Conservation (phyloP, 2,329 filamentous ascomycete genomes). For the Calonectria multiphialidica region DNA sequence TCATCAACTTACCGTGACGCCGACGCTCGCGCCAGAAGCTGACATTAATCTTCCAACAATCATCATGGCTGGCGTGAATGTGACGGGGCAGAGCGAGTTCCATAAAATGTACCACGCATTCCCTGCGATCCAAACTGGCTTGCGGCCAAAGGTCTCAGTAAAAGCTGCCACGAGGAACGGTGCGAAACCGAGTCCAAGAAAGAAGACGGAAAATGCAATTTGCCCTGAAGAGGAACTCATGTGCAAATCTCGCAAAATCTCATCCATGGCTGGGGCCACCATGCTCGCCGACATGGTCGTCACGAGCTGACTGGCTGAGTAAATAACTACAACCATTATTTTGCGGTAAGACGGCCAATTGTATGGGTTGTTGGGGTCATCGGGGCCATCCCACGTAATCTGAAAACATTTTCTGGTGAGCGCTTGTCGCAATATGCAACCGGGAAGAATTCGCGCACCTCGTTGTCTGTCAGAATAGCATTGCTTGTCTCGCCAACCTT, state of each 20-base stretch:
- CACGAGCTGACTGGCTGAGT: constrained; percentile 49
- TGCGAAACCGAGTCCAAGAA: constrained; percentile 50
- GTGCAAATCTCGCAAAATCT: constrained; percentile 47
- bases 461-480: background rate
- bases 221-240: constrained; percentile 41
- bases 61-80: constrained; percentile 46
- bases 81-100: constrained; percentile 50
- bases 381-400: constrained; percentile 61
- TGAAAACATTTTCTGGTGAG: background rate
- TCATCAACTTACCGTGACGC: constrained; percentile 41
- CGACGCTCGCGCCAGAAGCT: constrained; percentile 44
- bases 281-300: constrained; percentile 52
- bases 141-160: constrained; percentile 50
- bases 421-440: background rate
- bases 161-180: constrained; percentile 50
- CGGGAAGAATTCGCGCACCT: background rate
- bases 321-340: constrained; percentile 43
- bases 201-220: constrained; percentile 50
- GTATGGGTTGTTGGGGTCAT: constrained; percentile 71
- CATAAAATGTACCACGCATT: constrained; percentile 51
- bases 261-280: constrained; percentile 49
- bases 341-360: constrained; percentile 65
- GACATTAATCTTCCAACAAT: constrained; percentile 44
- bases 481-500: background rate
- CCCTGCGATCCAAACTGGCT: constrained; percentile 47